Evolutionary conservation across 2,329 filamentous ascomycete genomes (phyloP).

Genomic region (Alternaria metachromatica): DNA sequence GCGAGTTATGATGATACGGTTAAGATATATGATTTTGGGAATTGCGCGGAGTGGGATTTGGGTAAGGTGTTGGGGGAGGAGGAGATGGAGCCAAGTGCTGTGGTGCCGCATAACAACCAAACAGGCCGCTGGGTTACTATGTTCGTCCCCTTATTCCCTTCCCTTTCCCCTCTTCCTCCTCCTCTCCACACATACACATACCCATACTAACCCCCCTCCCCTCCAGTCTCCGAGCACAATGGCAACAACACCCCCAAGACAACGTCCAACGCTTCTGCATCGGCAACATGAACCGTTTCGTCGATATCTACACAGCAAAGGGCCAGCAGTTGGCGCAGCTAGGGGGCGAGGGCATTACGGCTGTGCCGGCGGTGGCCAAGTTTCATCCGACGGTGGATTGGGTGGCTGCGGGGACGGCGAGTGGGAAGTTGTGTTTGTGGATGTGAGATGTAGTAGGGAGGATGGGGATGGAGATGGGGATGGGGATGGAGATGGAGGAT

Average conservation of each 20-base stretch:
- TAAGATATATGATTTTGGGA: conserved; percentile 83
- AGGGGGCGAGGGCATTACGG: conserved; percentile 87
- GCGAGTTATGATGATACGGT: conserved; percentile 94
- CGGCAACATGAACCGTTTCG: conserved; percentile 97
- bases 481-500: no score
- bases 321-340: conserved; percentile 89
- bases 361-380: conserved; percentile 89
- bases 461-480: neutral
- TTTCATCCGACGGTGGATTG: conserved; percentile 89
- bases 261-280: conserved; percentile 88
- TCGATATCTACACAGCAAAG: conserved; percentile 83
- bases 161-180: no score
- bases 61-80: conserved; percentile 63
- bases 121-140: conserved; percentile 94
- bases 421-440: conserved; percentile 92
- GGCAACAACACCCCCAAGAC: conserved; percentile 81
- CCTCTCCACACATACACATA: no score
- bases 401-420: conserved; percentile 90
- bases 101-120: conserved; percentile 90
- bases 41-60: conserved; percentile 58
- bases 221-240: conserved; percentile 73
- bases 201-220: no score
- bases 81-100: conserved; percentile 71
- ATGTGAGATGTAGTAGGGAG: conserved; percentile 58
- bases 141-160: conserved; percentile 39